Evolutionary conservation across 2,329 filamentous ascomycete species (phyloP).

Genomic region (Phialemoniopsis sp.): DNA sequence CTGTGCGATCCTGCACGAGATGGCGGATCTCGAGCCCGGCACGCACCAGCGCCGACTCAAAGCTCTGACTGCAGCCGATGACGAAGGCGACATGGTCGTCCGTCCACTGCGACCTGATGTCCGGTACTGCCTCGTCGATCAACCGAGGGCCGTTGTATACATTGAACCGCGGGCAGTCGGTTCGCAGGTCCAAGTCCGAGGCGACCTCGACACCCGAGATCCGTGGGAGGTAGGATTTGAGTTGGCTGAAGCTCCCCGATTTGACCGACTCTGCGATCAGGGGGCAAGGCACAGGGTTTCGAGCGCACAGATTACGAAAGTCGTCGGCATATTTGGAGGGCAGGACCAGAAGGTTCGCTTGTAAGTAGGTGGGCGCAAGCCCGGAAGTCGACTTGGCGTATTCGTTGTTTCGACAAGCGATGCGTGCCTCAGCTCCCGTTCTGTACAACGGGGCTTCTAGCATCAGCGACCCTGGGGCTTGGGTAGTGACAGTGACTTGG

Average conservation of each 20-base stretch:
- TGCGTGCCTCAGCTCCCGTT: slow-evolving; percentile 32
- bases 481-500: too few relatives aligned
- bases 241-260: slow-evolving; percentile 29
- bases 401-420: slow-evolving; percentile 34
- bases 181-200: slow-evolving; percentile 47
- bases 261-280: slow-evolving; percentile 47
- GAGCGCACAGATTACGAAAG: slow-evolving; percentile 52
- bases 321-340: slow-evolving; percentile 52
- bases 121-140: slow-evolving; percentile 31
- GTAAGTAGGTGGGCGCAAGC: slow-evolving; percentile 48
- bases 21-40: slow-evolving; percentile 50
- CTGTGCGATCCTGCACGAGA: slow-evolving; percentile 39
- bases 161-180: slow-evolving; percentile 54
- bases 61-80: slow-evolving; percentile 61
- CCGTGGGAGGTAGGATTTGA: slow-evolving; percentile 6
- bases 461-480: too few relatives aligned
- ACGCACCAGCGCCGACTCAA: slow-evolving; percentile 50
- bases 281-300: slow-evolving; percentile 60
- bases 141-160: slow-evolving; percentile 48
- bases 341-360: slow-evolving; percentile 59
- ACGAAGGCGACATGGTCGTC: slow-evolving; percentile 57
- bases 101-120: slow-evolving; percentile 50
- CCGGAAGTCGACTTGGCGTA: slow-evolving; percentile 42
- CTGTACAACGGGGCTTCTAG: background rate
- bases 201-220: slow-evolving; percentile 7